A percentile compares a stretch with the other conserved stretches of the same genome.
Evolutionary conservation across 805 yeast genomes (phyloP).

Genomic region (Komagataella kurtzmanii): DNA sequence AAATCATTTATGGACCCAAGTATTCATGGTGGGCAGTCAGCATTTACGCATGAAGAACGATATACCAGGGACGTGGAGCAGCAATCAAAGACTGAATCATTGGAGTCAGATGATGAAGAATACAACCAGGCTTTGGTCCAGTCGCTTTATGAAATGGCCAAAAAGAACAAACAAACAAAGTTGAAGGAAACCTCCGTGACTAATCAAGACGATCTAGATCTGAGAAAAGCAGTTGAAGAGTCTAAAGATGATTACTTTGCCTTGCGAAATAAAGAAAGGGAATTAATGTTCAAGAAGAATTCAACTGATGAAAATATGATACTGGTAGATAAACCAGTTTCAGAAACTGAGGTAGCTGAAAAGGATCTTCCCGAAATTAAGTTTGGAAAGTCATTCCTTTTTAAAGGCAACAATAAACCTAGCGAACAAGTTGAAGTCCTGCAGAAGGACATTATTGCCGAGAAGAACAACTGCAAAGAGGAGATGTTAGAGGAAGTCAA

Average conservation of each 20-base stretch:
- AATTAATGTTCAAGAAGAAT: conserved; percentile 3
- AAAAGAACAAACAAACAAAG: conserved; percentile 8
- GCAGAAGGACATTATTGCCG: neutral
- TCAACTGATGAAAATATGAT: conserved; percentile 10
- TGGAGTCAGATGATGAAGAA: conserved; percentile 7
- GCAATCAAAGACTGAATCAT: neutral
- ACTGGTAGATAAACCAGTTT: conserved; percentile 10
- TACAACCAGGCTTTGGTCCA: conserved; percentile 14
- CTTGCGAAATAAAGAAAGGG: conserved; percentile 15
- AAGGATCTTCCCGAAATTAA: neutral
- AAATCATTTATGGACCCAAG: conserved; percentile 1
- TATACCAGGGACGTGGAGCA: neutral
- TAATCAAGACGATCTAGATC: conserved; percentile 9
- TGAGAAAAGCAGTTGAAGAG: conserved; percentile 31
- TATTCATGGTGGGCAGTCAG: neutral
- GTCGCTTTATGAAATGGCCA: conserved; percentile 18
- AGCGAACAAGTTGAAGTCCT: neutral
- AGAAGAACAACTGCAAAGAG: conserved; percentile 4
- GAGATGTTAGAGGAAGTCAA: neutral
- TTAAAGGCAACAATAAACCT: neutral
- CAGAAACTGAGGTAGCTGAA: neutral
- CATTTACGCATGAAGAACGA: neutral
- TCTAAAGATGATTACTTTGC: conserved; percentile 27
- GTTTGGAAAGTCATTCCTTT: conserved; percentile 3
- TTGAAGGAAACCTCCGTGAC: neutral